Conservation (phyloP, 1,284 basidiomycete genomes). For the Leccinum angustisporum region DNA sequence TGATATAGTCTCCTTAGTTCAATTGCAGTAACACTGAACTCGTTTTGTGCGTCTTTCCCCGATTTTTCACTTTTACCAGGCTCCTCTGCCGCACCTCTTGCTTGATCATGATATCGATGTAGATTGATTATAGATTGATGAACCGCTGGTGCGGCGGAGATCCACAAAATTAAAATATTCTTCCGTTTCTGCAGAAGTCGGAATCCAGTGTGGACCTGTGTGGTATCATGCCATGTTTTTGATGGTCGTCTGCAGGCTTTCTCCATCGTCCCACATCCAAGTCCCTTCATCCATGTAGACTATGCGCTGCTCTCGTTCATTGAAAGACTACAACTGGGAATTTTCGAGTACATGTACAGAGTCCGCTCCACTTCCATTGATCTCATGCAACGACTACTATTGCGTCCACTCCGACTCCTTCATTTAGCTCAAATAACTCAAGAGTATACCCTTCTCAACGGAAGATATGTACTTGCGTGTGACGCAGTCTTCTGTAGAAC, state of each 20-base stretch:
- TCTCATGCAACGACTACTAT: constrained; percentile 59
- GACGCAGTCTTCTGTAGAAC: constrained; percentile 2
- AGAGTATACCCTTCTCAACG: constrained; percentile 35
- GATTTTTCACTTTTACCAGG: background rate
- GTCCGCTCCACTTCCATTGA: constrained; percentile 45
- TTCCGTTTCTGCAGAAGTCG: background rate
- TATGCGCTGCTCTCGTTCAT: constrained; percentile 3
- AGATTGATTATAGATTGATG: background rate
- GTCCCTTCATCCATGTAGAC: constrained; percentile 35
- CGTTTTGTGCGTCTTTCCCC: constrained; percentile 34
- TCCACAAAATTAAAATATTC: background rate
- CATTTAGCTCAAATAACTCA: constrained; percentile 39
- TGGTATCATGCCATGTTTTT: background rate
- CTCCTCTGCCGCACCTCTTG: background rate
- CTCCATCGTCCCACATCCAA: constrained; percentile 48
- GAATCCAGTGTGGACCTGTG: background rate
- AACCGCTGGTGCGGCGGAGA: background rate
- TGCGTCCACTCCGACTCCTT: constrained; percentile 45
- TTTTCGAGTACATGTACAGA: constrained; percentile 36
- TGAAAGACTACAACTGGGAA: constrained; percentile 5
- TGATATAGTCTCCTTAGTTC: constrained; percentile 51
- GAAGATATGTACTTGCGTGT: constrained; percentile 8
- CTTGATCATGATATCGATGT: background rate
- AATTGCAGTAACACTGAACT: constrained; percentile 52
- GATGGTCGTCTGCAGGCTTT: constrained; percentile 42